phyloP scores from a whole-genome alignment of 1,139 yeast genomes.

The Pichia inconspicua region DNA sequence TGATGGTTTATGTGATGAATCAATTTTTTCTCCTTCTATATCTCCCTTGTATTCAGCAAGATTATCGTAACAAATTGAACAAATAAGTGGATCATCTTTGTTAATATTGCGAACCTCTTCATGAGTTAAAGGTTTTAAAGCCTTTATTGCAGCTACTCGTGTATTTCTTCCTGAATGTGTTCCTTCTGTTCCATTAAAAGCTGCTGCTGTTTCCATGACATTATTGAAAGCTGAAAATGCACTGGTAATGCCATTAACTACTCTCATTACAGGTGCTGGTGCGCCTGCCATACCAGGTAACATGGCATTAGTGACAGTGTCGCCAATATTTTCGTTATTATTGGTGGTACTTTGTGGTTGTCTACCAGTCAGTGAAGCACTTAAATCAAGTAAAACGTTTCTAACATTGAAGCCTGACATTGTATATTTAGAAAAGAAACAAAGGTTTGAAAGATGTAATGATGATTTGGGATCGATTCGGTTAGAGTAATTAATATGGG shows the following conservation, averaged over 20 bases:
- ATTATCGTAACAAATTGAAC: constrained; percentile 25
- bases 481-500: no score
- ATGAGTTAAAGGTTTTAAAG: constrained; percentile 10
- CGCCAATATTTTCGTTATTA: background rate
- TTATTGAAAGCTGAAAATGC: background rate
- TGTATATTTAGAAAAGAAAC: background rate
- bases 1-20: background rate
- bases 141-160: background rate
- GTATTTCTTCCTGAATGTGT: background rate
- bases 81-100: constrained; percentile 9
- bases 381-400: background rate
- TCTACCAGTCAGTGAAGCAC: background rate
- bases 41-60: constrained; percentile 15
- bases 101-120: constrained; percentile 11
- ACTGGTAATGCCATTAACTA: background rate
- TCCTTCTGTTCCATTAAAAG: background rate
- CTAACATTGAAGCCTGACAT: background rate
- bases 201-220: background rate
- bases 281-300: background rate
- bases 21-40: background rate
- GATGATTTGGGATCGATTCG: no score
- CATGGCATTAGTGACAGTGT: background rate
- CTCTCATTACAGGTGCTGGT: background rate
- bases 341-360: background rate
- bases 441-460: no score